Evolutionary conservation across 2,329 filamentous ascomycete species (phyloP).

Genomic region (Sarocladium kiliense): DNA sequence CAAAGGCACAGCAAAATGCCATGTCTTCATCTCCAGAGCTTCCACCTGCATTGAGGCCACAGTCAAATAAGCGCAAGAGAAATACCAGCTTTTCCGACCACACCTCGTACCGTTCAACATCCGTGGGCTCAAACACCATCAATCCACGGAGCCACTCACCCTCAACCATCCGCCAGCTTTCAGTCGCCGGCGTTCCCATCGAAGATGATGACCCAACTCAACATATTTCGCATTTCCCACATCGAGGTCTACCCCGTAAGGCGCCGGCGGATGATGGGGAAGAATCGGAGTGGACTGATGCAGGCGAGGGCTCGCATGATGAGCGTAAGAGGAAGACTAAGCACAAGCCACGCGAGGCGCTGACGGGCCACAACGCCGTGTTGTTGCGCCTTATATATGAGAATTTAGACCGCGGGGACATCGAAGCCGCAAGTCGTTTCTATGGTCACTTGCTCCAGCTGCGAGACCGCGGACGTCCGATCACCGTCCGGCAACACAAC

Average conservation of each 20-base stretch:
- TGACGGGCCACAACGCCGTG: slow-evolving; percentile 50
- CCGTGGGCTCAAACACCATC: slow-evolving; percentile 22
- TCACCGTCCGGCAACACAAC: slow-evolving; percentile 65
- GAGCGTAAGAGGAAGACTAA: slow-evolving; percentile 12
- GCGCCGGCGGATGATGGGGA: slow-evolving; percentile 43
- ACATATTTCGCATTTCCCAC: slow-evolving; percentile 42
- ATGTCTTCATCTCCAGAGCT: slow-evolving; percentile 6
- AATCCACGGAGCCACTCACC: slow-evolving; percentile 52
- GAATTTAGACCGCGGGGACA: slow-evolving; percentile 66
- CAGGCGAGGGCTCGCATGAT: slow-evolving; percentile 62
- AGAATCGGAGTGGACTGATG: slow-evolving; percentile 52
- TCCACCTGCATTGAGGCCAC: not conserved
- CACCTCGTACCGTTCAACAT: not conserved
- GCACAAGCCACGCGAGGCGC: not conserved
- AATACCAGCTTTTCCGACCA: not conserved
- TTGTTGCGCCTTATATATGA: slow-evolving; percentile 67
- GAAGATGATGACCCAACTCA: slow-evolving; percentile 38
- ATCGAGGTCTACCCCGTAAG: slow-evolving; percentile 28
- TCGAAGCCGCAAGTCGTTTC: slow-evolving; percentile 65
- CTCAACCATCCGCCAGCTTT: slow-evolving; percentile 46
- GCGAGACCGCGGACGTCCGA: slow-evolving; percentile 27
- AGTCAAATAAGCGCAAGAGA: slow-evolving; percentile 4
- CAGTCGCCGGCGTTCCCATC: slow-evolving; percentile 46
- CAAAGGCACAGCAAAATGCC: not conserved
- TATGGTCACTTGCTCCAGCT: slow-evolving; percentile 69